These are phyloP conservation scores for Metschnikowia drakensbergensis DNA, from an alignment of 805 yeast genomes.

Conservation along the genomic window DNA sequence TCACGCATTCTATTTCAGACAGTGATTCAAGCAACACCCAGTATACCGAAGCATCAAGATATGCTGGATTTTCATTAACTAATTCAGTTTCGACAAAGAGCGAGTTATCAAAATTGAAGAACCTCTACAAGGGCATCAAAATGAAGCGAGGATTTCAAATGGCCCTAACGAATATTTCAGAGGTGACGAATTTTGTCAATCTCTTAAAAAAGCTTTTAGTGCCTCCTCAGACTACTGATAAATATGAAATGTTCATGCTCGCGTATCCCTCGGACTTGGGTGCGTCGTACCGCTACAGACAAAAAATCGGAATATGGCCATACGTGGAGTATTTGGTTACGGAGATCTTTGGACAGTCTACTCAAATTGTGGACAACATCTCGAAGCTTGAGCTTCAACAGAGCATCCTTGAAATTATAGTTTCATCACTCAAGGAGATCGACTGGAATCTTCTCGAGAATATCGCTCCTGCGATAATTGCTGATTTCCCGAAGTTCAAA, in stretches of 20 bases:
- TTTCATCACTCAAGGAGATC: conserved; percentile 31
- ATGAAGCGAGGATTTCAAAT: conserved; percentile 22
- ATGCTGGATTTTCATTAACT: conserved; percentile 15
- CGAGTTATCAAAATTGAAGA: conserved; percentile 10
- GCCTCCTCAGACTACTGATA: conserved; percentile 18
- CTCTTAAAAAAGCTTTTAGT: conserved; percentile 46
- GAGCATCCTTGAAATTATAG: conserved; percentile 49
- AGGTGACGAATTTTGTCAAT: conserved; percentile 62
- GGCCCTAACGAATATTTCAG: conserved; percentile 47
- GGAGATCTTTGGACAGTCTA: conserved; percentile 58
- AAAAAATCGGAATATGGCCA: conserved; percentile 65
- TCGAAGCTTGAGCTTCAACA: conserved; percentile 48
- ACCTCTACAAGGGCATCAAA: conserved; percentile 4
- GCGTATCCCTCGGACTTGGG: conserved; percentile 68
- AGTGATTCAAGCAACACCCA: conserved; percentile 10
- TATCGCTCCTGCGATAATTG: conserved; percentile 47
- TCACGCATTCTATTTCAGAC: conserved; percentile 40
- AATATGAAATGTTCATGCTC: conserved; percentile 20
- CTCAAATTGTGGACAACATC: conserved; percentile 28
- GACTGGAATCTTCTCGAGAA: conserved; percentile 48
- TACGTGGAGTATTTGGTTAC: conserved; percentile 70
- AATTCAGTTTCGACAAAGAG: conserved; percentile 4
- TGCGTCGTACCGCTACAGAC: conserved; percentile 44
- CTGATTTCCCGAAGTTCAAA: conserved; percentile 18
- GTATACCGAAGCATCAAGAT: conserved; percentile 18